phyloP scores from a whole-genome alignment of 371 early-diverging fungal species.

The Cokeromyces recurvatus region DNA sequence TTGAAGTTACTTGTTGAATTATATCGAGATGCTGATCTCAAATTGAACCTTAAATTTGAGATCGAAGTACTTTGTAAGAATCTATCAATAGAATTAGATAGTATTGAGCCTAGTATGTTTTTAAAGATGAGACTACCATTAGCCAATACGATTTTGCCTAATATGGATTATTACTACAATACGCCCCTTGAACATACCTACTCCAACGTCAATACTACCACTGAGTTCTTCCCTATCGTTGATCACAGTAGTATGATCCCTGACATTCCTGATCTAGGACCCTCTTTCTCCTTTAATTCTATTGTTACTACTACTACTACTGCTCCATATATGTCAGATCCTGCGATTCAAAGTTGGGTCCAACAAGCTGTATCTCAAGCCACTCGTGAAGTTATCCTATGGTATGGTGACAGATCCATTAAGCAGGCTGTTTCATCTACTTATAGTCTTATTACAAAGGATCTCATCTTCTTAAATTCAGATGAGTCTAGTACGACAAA shows the following conservation, averaged over 20 bases:
- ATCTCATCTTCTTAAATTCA: constrained; percentile 90
- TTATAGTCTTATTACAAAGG: constrained; percentile 86
- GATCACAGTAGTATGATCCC: no score
- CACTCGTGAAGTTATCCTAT: constrained; percentile 82
- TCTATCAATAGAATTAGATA: constrained; percentile 73
- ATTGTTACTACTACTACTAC: background rate
- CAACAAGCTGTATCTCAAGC: constrained; percentile 85
- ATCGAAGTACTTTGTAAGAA: constrained; percentile 96
- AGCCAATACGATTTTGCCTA: no score
- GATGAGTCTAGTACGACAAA: constrained; percentile 90
- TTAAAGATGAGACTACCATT: constrained; percentile 70
- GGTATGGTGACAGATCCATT: constrained; percentile 90
- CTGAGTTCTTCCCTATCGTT: no score
- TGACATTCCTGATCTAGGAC: no score
- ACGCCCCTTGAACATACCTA: no score
- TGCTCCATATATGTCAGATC: constrained; percentile 49
- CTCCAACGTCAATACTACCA: constrained; percentile 11
- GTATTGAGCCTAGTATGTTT: constrained; percentile 59
- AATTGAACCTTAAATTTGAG: constrained; percentile 93
- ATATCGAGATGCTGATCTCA: constrained; percentile 89
- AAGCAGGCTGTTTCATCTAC: constrained; percentile 90
- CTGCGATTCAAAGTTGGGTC: constrained; percentile 78
- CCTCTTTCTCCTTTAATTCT: constrained; percentile 1
- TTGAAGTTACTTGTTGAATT: constrained; percentile 87
- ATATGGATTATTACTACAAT: no score